phyloP scores from a whole-genome alignment of 371 early-diverging fungal species.

The Syncephalastrum contaminatum region DNA sequence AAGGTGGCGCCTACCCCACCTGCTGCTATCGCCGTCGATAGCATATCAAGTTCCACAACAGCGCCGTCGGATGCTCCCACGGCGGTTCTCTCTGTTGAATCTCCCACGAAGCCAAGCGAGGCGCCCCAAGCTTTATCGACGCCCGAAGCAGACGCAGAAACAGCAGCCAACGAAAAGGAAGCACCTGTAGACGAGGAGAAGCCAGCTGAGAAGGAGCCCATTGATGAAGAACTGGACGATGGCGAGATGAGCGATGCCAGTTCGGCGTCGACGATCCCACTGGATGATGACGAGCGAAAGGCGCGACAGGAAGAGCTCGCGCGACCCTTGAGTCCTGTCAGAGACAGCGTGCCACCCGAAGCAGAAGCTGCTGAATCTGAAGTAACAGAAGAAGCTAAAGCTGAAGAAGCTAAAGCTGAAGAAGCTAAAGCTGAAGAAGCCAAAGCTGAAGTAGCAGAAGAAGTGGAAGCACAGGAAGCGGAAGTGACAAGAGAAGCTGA shows the following conservation, averaged over 20 bases:
- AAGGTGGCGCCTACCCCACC: no score
- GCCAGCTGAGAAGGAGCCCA: no score
- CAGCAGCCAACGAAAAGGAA: not conserved
- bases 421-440: not conserved
- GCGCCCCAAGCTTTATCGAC: no score
- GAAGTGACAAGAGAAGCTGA: not conserved
- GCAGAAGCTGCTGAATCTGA: not conserved
- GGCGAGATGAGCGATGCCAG: slow-evolving; percentile 29
- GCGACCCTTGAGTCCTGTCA: not conserved
- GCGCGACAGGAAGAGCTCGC: not conserved
- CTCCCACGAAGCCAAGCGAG: no score
- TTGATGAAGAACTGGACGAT: slow-evolving; percentile 4
- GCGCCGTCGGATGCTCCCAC: no score
- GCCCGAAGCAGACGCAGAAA: no score
- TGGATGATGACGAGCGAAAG: slow-evolving; percentile 1
- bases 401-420: not conserved
- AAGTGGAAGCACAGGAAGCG: not conserved
- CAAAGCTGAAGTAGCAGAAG: not conserved
- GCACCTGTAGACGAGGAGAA: not conserved
- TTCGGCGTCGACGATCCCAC: slow-evolving; percentile 31
- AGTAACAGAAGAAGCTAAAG: slow-evolving; percentile 1
- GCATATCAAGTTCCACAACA: no score
- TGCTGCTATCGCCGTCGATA: no score
- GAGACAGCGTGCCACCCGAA: not conserved
- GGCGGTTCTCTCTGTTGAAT: no score